These are phyloP conservation scores for Trichoderma cornu-damae DNA, from an alignment of 2,329 filamentous ascomycete species.

Conservation along the genomic window DNA sequence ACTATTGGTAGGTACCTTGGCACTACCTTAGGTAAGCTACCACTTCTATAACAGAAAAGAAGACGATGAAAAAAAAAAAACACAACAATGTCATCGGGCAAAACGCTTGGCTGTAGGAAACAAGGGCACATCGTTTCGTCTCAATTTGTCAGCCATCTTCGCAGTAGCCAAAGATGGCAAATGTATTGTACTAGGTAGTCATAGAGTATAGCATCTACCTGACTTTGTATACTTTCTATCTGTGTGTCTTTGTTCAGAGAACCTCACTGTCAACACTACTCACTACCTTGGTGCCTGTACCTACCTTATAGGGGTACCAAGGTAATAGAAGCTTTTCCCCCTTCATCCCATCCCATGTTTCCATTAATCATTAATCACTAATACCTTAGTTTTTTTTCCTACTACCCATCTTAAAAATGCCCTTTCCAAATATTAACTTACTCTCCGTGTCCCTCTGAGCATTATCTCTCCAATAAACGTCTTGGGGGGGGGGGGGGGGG, in stretches of 20 bases:
- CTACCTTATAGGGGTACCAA: too few relatives aligned
- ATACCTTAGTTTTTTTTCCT: slow-evolving; percentile 11
- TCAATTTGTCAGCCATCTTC: not conserved
- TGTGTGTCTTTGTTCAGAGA: not conserved
- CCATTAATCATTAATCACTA: slow-evolving; percentile 19
- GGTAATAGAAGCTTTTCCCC: not conserved
- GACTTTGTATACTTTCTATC: slow-evolving; percentile 6
- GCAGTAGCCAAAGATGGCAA: not conserved
- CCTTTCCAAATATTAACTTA: slow-evolving; percentile 14
- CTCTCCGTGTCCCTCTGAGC: not conserved
- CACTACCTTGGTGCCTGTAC: too few relatives aligned
- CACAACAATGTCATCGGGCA: not conserved
- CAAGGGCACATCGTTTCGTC: not conserved
- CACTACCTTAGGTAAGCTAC: too few relatives aligned
- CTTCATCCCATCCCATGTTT: slow-evolving; percentile 6
- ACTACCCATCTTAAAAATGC: slow-evolving; percentile 5
- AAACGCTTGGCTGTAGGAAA: not conserved
- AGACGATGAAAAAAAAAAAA: too few relatives aligned
- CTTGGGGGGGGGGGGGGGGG: too few relatives aligned
- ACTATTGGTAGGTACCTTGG: too few relatives aligned
- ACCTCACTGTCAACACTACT: too few relatives aligned
- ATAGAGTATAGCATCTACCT: slow-evolving; percentile 1
- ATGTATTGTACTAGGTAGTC: too few relatives aligned
- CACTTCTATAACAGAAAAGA: too few relatives aligned
- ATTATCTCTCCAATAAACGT: not conserved